Evolutionary conservation across 1,284 basidiomycete species (phyloP), one percentile per base, ranked within the genome.

Genomic region (Crucibulum parvulum): DNA sequence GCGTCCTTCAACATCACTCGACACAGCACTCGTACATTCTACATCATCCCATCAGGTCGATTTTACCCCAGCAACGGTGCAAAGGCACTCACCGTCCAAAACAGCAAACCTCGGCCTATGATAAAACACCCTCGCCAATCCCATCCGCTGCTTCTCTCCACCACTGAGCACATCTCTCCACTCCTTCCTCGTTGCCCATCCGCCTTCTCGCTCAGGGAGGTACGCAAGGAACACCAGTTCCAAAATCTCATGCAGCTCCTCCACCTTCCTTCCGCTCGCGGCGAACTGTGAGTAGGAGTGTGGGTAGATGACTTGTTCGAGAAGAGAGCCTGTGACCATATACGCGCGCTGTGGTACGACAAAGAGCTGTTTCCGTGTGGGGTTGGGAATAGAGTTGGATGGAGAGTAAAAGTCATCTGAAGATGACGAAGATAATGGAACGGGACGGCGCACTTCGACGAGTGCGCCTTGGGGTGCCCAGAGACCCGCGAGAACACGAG

Each of bases 21-120:
- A 98, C 6, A 99, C 96, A 1, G 97, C 97, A 63, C 93, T 95
- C 5, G 96, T 98, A 77, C 95, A 97, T 74, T 99, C 96, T 92
- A 72, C 10, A 52, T 16, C 13, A 6, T 64, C 57, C 38, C 10
- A 62, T 6, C 66, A 75, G 39, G 34, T 24, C 16, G 5, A 24
- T 5, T 57, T 31, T 37, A 18, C 43, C 41, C 16, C 38, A 56
- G 37, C 9, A 72, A 78, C 34, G 51, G 81, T n/a, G 37, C 10
- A 38, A 8, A 39, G 47, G 53, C 24, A 77, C 86, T 39, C 60
- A 90, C 89, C 90, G 73, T 93, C 91, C 58, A 93, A 74, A 35
- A 93, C 81, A 1, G 89, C 91, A 72, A 89, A 93, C 72, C 86
- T 87, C 1, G 95, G 95, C 47, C 81, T 77, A 73, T 95, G 94